Evolutionary conservation across 1,284 basidiomycete genomes (phyloP), one percentile per base, ranked within the genome.

Genomic region (Moesziomyces antarcticus): DNA sequence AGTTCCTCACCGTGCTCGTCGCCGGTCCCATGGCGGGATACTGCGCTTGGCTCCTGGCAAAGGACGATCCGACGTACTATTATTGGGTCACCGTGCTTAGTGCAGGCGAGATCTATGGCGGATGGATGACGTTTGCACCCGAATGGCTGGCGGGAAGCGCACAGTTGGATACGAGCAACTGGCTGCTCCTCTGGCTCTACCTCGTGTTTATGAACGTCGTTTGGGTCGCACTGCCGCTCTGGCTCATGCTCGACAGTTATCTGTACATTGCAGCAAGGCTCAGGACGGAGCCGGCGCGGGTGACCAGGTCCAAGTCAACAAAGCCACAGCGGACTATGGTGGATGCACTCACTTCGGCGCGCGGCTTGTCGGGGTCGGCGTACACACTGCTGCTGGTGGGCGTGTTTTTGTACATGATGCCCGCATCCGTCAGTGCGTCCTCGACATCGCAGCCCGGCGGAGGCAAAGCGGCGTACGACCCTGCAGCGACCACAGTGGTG

Each of bases 81-180:
- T 77, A 74, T 44, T 83, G 78, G 75, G 61, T 68, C 41, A 57
- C 77, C 10, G 68, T 78, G 24, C 52, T 83, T 49, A 70, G 73
- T 47, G 70, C 71, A 3, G 75, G 67, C 1, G 81, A 83, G 61
- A 44, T 83, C 22, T 82, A 81, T 27, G 72, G 75, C 9, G 74
- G 77, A 6, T 80, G 75, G 72, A 82, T 81, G 79, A 82, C 81
- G n/a, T 82, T 82, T 50, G 66, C 73, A 3, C 78, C 80, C 5
- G 81, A 82, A 50, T 81, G 79, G 79, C 53, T 82, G 24, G 59
- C 66, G 6, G 72, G 75, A 4, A 67, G 57, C 35, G 35, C 24
- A 5, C 18, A 20, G 13, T 25, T 62, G 42, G 49, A 54, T 37
- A 63, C 61, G 8, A 30, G 18, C 10, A 58, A 61, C 18, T 73